Base-by-base conservation (phyloP, 176 grass and related monocot species). In the Oryza longistaminata region DNA sequence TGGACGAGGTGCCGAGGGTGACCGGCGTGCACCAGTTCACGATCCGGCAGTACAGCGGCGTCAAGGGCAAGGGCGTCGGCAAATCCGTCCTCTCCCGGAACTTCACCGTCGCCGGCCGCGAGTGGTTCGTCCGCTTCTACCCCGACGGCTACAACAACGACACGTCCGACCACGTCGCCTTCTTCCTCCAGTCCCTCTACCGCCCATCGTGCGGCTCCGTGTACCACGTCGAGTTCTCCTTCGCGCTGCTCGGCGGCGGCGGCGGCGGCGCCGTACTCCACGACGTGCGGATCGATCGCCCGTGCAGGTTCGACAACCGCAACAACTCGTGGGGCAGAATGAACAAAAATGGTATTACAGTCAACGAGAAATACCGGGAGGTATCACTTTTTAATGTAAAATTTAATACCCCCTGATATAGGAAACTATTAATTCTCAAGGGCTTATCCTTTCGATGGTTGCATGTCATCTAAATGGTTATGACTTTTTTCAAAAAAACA, bases 51-150 rank as follows among this genome's bases (percentile, higher is more conserved):
- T 91, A 91, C 79, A 84, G 50, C 81, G 26, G 45, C 62, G 76
- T 16, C 70, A 91, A 85, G 50, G 85, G 85, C 49, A 71, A 80
- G 6, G 85, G 81, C 42, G 7, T 70, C 12, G 85, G 85, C 52
- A 85, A 71, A 4, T 84, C 76, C 40, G 71, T 91, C 50, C 7
- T 75, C 42, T 88, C 89, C 24, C 70, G 19, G 21, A 26, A 71
- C 81, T 88, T 91, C 81, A 52, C 75, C 80, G 66, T 88, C n/a
- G 85, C 68, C 81, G 81, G 70, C 22, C 85, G 64, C 64, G 13
- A 2, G 17, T 91, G 76, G 89, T 84, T 5, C 69, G 40, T 66
- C 62, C 45, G 85, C n/a, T 88, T 80, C 85, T 91, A 84, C 85
- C 85, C 85, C 17, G 85, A 85, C 64, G 89, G 85, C 62, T 80